A percentile compares a stretch with the other conserved stretches of the same genome.
Evolutionary conservation across 768 basidiomycete species (phyloP).

Genomic region (Boletus rubescentipes): DNA sequence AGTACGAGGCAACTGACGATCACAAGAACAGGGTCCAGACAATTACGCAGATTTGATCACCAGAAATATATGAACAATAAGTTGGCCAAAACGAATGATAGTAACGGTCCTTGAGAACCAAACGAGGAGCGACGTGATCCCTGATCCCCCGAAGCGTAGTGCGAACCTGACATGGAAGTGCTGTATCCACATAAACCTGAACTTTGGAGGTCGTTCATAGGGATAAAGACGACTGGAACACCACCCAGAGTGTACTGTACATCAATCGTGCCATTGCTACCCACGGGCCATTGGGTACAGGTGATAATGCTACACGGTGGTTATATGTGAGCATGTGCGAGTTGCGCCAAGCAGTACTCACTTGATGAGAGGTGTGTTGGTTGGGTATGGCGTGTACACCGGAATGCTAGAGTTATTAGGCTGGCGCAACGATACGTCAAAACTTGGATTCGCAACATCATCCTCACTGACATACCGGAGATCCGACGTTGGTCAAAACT

Average conservation of each 20-base stretch:
- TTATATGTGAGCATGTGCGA: neutral
- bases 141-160: slow-evolving; percentile 6
- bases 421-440: slow-evolving; percentile 30
- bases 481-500: slow-evolving; percentile 70
- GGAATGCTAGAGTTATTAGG: slow-evolving; percentile 56
- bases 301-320: slow-evolving; percentile 49
- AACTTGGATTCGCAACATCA: neutral
- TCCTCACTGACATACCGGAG: slow-evolving; percentile 46
- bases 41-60: neutral
- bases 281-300: slow-evolving; percentile 67
- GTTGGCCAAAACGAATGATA: slow-evolving; percentile 10
- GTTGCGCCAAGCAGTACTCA: slow-evolving; percentile 31
- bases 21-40: neutral
- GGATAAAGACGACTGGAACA: slow-evolving; percentile 54
- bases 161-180: neutral
- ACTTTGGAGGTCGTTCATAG: slow-evolving; percentile 32
- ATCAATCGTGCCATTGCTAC: slow-evolving; percentile 59
- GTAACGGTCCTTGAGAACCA: neutral
- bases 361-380: slow-evolving; percentile 55
- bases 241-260: slow-evolving; percentile 67
- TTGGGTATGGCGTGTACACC: slow-evolving; percentile 54
- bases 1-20: neutral
- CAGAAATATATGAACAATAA: slow-evolving; percentile 4
- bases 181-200: slow-evolving; percentile 39
- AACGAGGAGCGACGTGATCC: neutral